Conservation (phyloP, 2,329 filamentous ascomycete genomes). For the Cryoendolithus antarcticus region DNA sequence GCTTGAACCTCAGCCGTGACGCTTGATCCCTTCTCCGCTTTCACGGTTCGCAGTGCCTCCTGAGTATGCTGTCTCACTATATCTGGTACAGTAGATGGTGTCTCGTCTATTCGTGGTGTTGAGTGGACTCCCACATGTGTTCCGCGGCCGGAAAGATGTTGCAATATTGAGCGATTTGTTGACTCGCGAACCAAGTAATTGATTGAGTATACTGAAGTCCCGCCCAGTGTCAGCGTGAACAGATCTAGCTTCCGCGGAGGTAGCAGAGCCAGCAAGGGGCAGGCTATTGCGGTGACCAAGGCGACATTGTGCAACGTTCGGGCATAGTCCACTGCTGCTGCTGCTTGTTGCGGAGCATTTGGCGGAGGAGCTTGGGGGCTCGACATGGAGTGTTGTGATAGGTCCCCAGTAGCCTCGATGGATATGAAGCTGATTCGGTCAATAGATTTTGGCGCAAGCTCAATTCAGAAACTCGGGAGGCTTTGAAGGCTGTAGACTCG, state of each 20-base stretch:
- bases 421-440: too few relatives aligned
- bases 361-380: slow-evolving; percentile 15
- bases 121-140: slow-evolving; percentile 1
- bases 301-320: slow-evolving; percentile 33
- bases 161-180: slow-evolving; percentile 18
- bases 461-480: too few relatives aligned
- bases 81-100: slow-evolving; percentile 3
- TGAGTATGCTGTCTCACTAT: slow-evolving; percentile 8
- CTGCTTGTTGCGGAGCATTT: slow-evolving; percentile 9
- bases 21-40: slow-evolving; percentile 12
- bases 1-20: slow-evolving; percentile 20
- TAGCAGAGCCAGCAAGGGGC: slow-evolving; percentile 42
- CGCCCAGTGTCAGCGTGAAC: slow-evolving; percentile 43
- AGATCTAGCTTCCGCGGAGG: slow-evolving; percentile 51
- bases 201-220: slow-evolving; percentile 36
- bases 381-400: slow-evolving; percentile 10
- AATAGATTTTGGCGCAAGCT: too few relatives aligned
- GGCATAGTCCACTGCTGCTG: slow-evolving; percentile 19
- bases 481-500: too few relatives aligned
- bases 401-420: too few relatives aligned
- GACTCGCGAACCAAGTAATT: slow-evolving; percentile 34
- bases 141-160: slow-evolving; percentile 13
- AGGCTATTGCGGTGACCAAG: slow-evolving; percentile 37
- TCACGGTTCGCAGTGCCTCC: slow-evolving; percentile 9
- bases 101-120: slow-evolving; percentile 1